A percentile compares a stretch with the other conserved stretches of the same genome.
Conservation (phyloP, 345 rosid species). For the Pseudoturritis turrita region DNA sequence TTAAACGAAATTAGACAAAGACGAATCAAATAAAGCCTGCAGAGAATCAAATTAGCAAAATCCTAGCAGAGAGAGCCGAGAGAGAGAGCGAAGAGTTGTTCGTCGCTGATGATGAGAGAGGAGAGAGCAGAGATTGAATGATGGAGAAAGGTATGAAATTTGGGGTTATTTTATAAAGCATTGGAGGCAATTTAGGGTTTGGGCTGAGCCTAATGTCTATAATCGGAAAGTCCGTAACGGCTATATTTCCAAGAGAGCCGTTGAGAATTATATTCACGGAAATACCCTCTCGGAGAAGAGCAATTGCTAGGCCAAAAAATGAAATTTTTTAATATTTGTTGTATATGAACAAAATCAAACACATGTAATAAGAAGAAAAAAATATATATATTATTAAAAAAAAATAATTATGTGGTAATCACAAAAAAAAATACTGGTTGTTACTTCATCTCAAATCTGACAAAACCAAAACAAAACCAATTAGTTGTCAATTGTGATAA, state of each 20-base stretch:
- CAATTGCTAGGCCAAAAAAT: not conserved
- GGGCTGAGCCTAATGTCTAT: not conserved
- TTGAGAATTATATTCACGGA: not conserved
- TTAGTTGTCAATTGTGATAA: no score
- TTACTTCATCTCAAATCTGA: not conserved
- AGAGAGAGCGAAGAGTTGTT: constrained; percentile 9
- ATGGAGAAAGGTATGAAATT: not conserved
- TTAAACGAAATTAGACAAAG: not conserved
- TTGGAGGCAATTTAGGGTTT: constrained; percentile 10
- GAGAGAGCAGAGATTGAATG: constrained; percentile 8
- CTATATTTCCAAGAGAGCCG: constrained; percentile 19
- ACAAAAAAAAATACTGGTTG: no score
- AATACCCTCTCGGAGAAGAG: not conserved
- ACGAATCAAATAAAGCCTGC: constrained; percentile 1
- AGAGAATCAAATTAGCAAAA: not conserved
- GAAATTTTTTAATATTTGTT: no score
- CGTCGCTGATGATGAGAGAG: not conserved
- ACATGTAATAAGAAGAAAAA: not conserved
- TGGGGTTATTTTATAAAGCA: not conserved
- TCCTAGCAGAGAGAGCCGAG: not conserved
- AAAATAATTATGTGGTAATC: no score
- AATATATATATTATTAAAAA: no score
- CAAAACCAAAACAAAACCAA: not conserved
- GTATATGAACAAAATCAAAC: not conserved
- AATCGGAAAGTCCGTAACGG: constrained; percentile 12